Conservation (phyloP, 2,329 filamentous ascomycete genomes). For the Lachnellula suecica region DNA sequence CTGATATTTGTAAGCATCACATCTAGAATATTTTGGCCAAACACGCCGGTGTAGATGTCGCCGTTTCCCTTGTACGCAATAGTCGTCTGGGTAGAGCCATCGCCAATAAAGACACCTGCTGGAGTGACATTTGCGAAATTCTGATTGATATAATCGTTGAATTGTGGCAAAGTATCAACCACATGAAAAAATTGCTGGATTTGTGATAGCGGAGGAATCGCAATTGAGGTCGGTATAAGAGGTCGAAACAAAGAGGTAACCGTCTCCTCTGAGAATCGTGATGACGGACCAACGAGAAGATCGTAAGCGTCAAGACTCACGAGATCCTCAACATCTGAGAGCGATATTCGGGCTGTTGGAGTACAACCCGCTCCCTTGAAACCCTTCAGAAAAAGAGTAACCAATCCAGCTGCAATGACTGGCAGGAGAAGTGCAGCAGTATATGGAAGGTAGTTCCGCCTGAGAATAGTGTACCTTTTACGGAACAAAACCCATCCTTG, state of each 20-base stretch:
- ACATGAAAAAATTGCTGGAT: slow-evolving; percentile 20
- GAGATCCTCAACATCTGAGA: slow-evolving; percentile 30
- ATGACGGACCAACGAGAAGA: slow-evolving; percentile 43
- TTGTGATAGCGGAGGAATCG: slow-evolving; percentile 16
- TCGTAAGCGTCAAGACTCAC: slow-evolving; percentile 21
- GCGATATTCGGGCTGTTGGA: slow-evolving; percentile 47
- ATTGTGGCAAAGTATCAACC: slow-evolving; percentile 65
- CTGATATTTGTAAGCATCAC: slow-evolving; percentile 65
- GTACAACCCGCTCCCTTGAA: slow-evolving; percentile 54
- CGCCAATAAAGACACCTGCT: slow-evolving; percentile 77
- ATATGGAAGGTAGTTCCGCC: slow-evolving; percentile 76
- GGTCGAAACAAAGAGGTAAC: slow-evolving; percentile 22
- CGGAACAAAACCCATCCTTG: slow-evolving; percentile 75
- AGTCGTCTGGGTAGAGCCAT: slow-evolving; percentile 57
- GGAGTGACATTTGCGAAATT: slow-evolving; percentile 70
- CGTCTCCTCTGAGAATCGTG: slow-evolving; percentile 36
- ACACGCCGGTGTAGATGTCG: slow-evolving; percentile 54
- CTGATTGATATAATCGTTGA: slow-evolving; percentile 62
- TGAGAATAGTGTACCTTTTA: slow-evolving; percentile 76
- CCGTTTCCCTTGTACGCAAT: slow-evolving; percentile 71
- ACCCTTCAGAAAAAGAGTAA: slow-evolving; percentile 70
- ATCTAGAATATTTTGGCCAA: slow-evolving; percentile 64
- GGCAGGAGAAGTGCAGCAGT: slow-evolving; percentile 74
- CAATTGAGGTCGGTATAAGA: slow-evolving; percentile 20
- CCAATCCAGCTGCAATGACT: slow-evolving; percentile 74